Percentiles rank a stretch among this genome's conserved stretches.
Conservation (phyloP, 2,329 filamentous ascomycete genomes). For the Ophiostoma sp. region DNA sequence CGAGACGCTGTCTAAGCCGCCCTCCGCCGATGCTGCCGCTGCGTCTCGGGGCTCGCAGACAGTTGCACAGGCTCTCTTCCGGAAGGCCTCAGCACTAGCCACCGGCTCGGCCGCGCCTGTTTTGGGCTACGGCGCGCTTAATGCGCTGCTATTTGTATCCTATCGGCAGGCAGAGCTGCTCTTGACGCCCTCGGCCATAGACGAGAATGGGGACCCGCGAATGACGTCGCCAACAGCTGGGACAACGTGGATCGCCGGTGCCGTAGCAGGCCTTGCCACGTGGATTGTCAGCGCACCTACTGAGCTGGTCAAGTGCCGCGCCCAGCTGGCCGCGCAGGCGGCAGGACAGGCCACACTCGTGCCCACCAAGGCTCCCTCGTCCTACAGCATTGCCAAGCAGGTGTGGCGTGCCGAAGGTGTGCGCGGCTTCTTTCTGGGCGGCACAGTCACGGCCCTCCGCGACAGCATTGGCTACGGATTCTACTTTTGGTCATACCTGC, state of each 20-base stretch:
- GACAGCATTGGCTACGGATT: slow-evolving; percentile 95
- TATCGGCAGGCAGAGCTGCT: slow-evolving; percentile 77
- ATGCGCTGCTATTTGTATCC: slow-evolving; percentile 81
- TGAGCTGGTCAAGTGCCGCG: slow-evolving; percentile 84
- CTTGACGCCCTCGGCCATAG: slow-evolving; percentile 42
- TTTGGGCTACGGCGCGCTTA: slow-evolving; percentile 83
- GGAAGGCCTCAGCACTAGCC: slow-evolving; percentile 35
- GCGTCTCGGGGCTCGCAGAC: slow-evolving; percentile 35
- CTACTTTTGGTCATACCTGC: slow-evolving; percentile 91
- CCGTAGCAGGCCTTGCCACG: slow-evolving; percentile 73
- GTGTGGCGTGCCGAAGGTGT: slow-evolving; percentile 55
- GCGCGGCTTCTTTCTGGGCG: slow-evolving; percentile 73
- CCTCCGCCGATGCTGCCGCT: slow-evolving; percentile 57
- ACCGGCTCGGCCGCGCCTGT: slow-evolving; percentile 77
- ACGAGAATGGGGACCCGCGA: neutral
- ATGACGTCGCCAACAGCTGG: slow-evolving; percentile 45
- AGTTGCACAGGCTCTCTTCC: slow-evolving; percentile 16
- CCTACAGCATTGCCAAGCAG: slow-evolving; percentile 58
- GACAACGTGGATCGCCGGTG: slow-evolving; percentile 71
- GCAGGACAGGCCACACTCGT: slow-evolving; percentile 21
- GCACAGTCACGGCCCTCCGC: slow-evolving; percentile 71
- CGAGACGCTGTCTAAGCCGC: slow-evolving; percentile 27
- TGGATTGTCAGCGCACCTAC: slow-evolving; percentile 85
- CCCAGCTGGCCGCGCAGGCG: slow-evolving; percentile 54
- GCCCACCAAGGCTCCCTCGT: slow-evolving; percentile 40